Conservation (phyloP, 805 yeast genomes). For the Saturnispora bothae region DNA sequence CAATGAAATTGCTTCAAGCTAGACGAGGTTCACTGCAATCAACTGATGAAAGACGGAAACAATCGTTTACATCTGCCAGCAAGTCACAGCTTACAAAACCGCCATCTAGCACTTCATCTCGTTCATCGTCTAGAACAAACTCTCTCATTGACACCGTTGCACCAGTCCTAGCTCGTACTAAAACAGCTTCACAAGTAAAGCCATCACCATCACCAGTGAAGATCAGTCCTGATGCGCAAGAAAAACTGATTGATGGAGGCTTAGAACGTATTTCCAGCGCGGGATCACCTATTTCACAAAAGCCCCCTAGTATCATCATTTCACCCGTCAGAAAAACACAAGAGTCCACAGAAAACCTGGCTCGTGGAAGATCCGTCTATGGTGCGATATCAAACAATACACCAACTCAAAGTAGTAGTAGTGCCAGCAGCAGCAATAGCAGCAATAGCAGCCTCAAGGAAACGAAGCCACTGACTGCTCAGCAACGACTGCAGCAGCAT, state of each 20-base stretch:
- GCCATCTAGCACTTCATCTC: neutral
- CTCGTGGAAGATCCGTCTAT: neutral
- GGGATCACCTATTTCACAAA: slow-evolving; percentile 4
- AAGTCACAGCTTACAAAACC: slow-evolving; percentile 5
- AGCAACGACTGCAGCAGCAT: slow-evolving; percentile 28
- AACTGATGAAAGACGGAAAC: slow-evolving; percentile 4
- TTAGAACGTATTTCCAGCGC: no score
- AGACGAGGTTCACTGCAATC: neutral
- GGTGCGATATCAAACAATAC: no score
- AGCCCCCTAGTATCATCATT: slow-evolving; percentile 1
- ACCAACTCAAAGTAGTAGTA: neutral
- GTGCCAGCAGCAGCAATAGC: neutral
- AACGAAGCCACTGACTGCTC: slow-evolving; percentile 20
- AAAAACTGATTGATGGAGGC: no score
- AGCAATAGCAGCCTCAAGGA: slow-evolving; percentile 19
- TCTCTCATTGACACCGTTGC: neutral
- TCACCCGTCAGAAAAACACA: neutral
- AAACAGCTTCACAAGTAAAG: neutral
- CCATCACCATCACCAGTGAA: slow-evolving; percentile 5
- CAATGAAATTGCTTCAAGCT: slow-evolving; percentile 2
- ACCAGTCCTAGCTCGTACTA: neutral
- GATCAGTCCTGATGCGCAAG: no score
- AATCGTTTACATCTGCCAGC: slow-evolving; percentile 1
- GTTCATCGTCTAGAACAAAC: slow-evolving; percentile 1
- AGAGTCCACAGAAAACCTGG: neutral